These are phyloP conservation scores for Zoysia pacifica DNA, from an alignment of 176 grass and related monocot genomes.

Conservation along the genomic window DNA sequence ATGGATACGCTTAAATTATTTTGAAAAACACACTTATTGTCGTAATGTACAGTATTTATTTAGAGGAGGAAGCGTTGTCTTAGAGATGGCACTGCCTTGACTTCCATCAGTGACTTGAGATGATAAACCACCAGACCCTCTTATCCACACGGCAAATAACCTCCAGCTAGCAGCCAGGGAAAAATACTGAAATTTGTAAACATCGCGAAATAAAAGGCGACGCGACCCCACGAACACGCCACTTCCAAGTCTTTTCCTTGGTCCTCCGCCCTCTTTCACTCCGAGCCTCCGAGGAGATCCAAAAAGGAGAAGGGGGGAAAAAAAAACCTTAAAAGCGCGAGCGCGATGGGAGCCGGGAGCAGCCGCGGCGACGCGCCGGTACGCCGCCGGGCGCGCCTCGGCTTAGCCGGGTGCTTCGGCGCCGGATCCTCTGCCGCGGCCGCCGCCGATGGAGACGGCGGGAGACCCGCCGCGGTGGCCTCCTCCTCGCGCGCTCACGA, in stretches of 20 bases:
- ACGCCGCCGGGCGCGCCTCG: slow-evolving; percentile 47
- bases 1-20: background rate
- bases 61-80: background rate
- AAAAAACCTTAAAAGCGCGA: background rate
- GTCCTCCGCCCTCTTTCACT: background rate
- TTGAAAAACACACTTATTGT: background rate
- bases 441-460: slow-evolving; percentile 4
- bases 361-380: slow-evolving; percentile 52
- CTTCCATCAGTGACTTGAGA: no score
- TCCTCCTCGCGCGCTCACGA: slow-evolving; percentile 46
- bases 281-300: background rate
- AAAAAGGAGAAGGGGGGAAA: background rate
- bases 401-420: slow-evolving; percentile 65
- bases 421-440: slow-evolving; percentile 49
- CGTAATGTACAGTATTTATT: background rate
- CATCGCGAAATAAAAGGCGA: slow-evolving; percentile 26
- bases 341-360: slow-evolving; percentile 79
- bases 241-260: no score
- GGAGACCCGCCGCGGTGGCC: slow-evolving; percentile 25
- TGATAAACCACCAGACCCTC: slow-evolving; percentile 6
- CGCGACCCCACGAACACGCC: slow-evolving; percentile 36
- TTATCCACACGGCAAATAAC: slow-evolving; percentile 14
- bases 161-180: background rate
- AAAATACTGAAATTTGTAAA: slow-evolving; percentile 25
- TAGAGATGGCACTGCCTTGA: no score